Base-by-base conservation (phyloP, 2,329 filamentous ascomycete genomes). In the Aureobasidium uvarum region DNA sequence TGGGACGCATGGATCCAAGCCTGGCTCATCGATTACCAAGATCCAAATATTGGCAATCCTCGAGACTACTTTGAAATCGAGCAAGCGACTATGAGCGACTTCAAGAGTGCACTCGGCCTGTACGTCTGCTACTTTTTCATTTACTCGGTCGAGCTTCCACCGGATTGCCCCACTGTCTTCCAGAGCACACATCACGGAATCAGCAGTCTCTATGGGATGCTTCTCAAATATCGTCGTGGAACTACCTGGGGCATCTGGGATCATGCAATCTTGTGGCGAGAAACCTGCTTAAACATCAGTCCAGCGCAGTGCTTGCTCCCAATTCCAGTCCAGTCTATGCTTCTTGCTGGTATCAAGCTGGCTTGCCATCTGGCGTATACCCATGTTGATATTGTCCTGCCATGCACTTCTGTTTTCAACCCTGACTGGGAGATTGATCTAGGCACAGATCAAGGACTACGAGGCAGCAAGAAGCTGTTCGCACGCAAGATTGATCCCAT, bases 381-480 rank as follows among this genome's bases (percentile, higher is more conserved):
- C 66, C 84, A 87, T 68, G 85, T 85, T n/a, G 85, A 87, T 72
- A 82, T 85, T 43, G 79, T 84, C 62, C 75, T 84, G n/a, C 83
- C 83, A 8, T 85, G 80, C 71, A 80, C 81, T 46, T 85, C 86
- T 68, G 85, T 86, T 73, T 87, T 86, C 75, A 87, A 87, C 69
- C 85, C 85, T 31, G 84, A 83, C 58, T 87, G 85, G 85, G 85
- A 87, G 70, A 79, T 83, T 4, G 85, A 87, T 69, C 83, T 87
- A 31, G 85, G 85, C 45, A 86, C 83, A 14, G 80, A 81, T 64
- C 81, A 85, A 69, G 85, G 85, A 20, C 77, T 78, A 18, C 78
- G 86, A 46, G 81, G 83, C 64, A 84, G 85, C 70, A 81, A 83
- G 67, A 85, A 84, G 66, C 77, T 79, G 10, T 87, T 86, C 77